Base-by-base conservation (phyloP, 2,329 filamentous ascomycete species). In the Fusarium sp. region DNA sequence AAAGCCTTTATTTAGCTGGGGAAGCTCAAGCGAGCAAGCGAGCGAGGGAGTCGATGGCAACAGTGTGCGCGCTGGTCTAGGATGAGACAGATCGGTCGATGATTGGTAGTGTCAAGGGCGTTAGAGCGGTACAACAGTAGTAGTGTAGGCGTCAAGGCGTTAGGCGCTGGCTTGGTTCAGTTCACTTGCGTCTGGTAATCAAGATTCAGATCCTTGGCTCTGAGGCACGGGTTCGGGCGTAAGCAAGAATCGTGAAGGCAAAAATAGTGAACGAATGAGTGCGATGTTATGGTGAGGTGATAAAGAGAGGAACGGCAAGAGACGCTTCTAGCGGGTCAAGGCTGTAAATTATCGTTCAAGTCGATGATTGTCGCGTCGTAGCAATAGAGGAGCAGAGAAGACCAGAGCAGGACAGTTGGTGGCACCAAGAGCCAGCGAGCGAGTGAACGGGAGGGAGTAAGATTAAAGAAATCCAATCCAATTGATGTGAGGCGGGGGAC, bases 61-160 rank as follows among this genome's bases (percentile, higher is more conserved):
- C 68, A 73, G 63, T 65, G 68, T 72, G 71, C 66, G 66, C 75
- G 66, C 73, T 68, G 68, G 57, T 69, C 62, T 67, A 63, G 60
- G 68, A 77, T 65, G 68, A 71, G 66, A 63, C 72, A 64, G 69
- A 71, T 73, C 67, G 75, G 71, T 77, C 70, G 76, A 71, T 78
- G 76, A 77, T 79, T 77, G 77, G 77, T 62, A 77, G 75, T 65
- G 75, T 74, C 60, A 61, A 76, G 70, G 72, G 71, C 69, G 70
- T 75, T 55, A 64, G 69, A 71, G 63, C 53, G 70, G 58, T 54
- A 30, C 50, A 54, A 18, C 35, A 54, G 50, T 39, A 38, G 33
- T 54, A 18, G 50, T 54, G 33, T 69, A 73, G 71, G 70, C 70
- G 74, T 76, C 73, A 74, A 71, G 62, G 66, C 70, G 66, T 73